phyloP scores from a whole-genome alignment of 768 basidiomycete genomes.

The Heimioporus sp. region DNA sequence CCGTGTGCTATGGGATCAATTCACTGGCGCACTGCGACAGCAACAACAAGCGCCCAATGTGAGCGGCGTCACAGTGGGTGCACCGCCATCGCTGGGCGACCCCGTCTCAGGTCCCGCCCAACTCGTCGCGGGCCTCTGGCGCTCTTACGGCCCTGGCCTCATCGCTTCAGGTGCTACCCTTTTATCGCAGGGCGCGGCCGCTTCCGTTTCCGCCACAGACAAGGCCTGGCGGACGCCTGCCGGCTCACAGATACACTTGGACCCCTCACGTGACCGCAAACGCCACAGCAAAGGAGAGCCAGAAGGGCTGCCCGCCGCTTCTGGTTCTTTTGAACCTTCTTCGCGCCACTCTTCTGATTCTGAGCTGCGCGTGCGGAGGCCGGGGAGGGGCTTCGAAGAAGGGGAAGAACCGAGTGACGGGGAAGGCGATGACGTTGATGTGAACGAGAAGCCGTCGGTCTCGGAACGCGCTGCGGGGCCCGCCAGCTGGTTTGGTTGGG shows the following conservation, averaged over 20 bases:
- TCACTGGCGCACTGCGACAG: conserved; percentile 50
- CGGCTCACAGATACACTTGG: conserved; percentile 30
- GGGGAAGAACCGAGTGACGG: conserved; percentile 68
- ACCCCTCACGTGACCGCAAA: conserved; percentile 42
- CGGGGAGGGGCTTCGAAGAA: conserved; percentile 56
- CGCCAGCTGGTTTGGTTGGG: conserved; percentile 35
- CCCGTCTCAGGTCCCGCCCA: conserved; percentile 64
- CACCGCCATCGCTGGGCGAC: conserved; percentile 48
- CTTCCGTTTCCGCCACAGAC: conserved; percentile 32
- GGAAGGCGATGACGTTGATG: conserved; percentile 55
- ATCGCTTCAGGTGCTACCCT: conserved; percentile 66
- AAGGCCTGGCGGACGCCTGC: conserved; percentile 28
- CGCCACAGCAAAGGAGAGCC: conserved; percentile 58
- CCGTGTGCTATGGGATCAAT: conserved; percentile 63
- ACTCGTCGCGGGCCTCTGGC: conserved; percentile 67
- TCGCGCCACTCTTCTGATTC: conserved; percentile 42
- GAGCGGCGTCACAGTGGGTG: conserved; percentile 25
- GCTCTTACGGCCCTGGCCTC: conserved; percentile 72
- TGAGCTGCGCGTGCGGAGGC: conserved; percentile 46
- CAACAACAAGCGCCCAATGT: conserved; percentile 29
- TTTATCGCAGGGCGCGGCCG: conserved; percentile 49
- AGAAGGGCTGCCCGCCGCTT: conserved; percentile 21
- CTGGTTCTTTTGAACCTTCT: conserved; percentile 30
- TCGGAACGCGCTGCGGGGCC: conserved; percentile 27
- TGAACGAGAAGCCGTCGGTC: conserved; percentile 13